Evolutionary conservation across 768 basidiomycete species (phyloP), one percentile per base, ranked within the genome.

Genomic region (Mycena filopes): DNA sequence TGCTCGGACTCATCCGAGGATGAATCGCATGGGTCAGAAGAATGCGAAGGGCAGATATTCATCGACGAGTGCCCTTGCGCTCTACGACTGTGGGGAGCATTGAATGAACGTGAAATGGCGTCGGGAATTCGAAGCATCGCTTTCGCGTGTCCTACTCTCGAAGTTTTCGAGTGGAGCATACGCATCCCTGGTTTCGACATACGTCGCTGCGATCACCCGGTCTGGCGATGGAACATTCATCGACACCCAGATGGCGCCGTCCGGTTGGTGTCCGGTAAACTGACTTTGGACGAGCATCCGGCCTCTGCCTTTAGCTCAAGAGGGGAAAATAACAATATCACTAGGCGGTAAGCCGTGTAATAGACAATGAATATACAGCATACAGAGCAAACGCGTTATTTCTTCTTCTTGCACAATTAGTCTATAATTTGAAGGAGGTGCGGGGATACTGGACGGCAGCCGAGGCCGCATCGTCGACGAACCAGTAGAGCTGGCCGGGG

Each of bases 401-500:
- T 9, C 23, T 59, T 59, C 29, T 43, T 58, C 45, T 53, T 38
- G 36, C 38, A 13, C n/a, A 6, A 12, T 28, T 55, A 46, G 60
- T 69, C 60, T 66, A 91, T 66, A 89, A 73, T 76, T 86, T 87
- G 78, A 91, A 88, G 18, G 81, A 67, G 4, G 86, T 85, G 76
- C 79, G 84, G 15, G 84, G 77, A 73, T 87, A 91, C 72, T 81
- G 71, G 31, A 91, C 83, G 69, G 89, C 87, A 46, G 78, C 78
- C 11, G 89, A 84, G 2, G 98, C 96, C 10, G 88, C 89, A 50
- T 94, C 89, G 78, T 98, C 96, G 38, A 93, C 89, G 78, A 99
- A 99, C 96, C 96, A 99, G 77, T 89, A 96, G 33, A 98, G 84
- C 57, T 92, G 90, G 31, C 97, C 97, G 23, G 93, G 95, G 66